Evolutionary conservation across 495 filamentous ascomycete species (phyloP).

Genomic region (Margaritispora aquatica): DNA sequence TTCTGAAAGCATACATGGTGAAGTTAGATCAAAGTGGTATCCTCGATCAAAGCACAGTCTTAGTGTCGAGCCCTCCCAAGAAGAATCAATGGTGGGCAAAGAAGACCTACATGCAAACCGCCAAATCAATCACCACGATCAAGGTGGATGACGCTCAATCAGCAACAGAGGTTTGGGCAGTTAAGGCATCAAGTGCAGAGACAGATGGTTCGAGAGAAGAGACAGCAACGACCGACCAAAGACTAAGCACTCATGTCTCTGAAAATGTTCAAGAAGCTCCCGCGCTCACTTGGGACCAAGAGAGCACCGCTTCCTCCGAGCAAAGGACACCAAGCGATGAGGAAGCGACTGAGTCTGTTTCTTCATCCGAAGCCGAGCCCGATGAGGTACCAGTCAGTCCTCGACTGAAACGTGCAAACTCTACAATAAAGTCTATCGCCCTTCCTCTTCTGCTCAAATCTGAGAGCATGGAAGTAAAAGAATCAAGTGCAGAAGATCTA

Average conservation of each 20-base stretch:
- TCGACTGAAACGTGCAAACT: not conserved
- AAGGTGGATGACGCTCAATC: not conserved
- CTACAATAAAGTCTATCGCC: not conserved
- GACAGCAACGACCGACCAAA: not conserved
- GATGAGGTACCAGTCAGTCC: not conserved
- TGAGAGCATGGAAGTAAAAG: not conserved
- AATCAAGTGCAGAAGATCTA: not conserved
- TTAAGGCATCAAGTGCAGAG: too few species aligned
- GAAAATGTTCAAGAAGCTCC: not conserved
- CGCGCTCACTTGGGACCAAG: not conserved
- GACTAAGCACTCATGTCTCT: not conserved
- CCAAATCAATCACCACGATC: not conserved
- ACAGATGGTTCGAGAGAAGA: too few species aligned
- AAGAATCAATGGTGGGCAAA: not conserved
- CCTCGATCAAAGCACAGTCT: not conserved
- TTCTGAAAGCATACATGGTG: conserved; percentile 13
- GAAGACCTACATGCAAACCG: not conserved
- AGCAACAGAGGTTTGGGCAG: too few species aligned
- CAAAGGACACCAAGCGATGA: not conserved
- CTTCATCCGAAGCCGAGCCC: not conserved
- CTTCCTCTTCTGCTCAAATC: not conserved
- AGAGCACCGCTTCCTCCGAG: not conserved
- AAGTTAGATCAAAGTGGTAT: conserved; percentile 7
- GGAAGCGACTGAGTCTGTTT: not conserved
- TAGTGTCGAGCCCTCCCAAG: not conserved